A percentile compares a stretch with the other conserved stretches of the same genome.
These are phyloP conservation scores for Odontarrhena argentea DNA, from an alignment of 345 rosid species.

Conservation along the genomic window DNA sequence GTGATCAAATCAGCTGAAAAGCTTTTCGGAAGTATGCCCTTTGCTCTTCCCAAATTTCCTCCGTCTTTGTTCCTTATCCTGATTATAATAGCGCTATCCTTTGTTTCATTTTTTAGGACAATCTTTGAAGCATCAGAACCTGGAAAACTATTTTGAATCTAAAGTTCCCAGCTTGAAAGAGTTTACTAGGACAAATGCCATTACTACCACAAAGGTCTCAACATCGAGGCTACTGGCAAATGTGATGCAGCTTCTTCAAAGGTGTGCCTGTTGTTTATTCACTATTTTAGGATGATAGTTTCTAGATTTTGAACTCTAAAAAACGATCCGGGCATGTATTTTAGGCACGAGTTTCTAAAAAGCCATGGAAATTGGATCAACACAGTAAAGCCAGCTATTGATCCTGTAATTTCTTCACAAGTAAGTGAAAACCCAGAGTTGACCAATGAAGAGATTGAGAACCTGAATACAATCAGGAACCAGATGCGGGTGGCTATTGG, in stretches of 20 bases:
- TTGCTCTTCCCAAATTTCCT: constrained; percentile 12
- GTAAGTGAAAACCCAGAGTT: constrained; percentile 49
- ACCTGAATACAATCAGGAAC: constrained; percentile 63
- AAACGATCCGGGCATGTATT: constrained; percentile 29
- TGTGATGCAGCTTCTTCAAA: constrained; percentile 68
- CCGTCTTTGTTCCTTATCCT: constrained; percentile 21
- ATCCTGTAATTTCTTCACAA: constrained; percentile 55
- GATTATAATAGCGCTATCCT: constrained; percentile 8
- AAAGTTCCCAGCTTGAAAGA: constrained; percentile 89
- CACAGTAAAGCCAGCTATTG: constrained; percentile 67
- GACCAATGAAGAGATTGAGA: constrained; percentile 57
- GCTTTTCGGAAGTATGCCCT: constrained; percentile 84
- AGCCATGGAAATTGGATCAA: constrained; percentile 78
- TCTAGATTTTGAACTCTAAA: constrained; percentile 26
- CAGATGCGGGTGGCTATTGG: constrained; percentile 75
- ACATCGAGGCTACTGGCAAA: constrained; percentile 60
- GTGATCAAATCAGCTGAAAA: constrained; percentile 81
- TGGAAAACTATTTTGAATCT: constrained; percentile 56
- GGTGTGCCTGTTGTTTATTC: constrained; percentile 49
- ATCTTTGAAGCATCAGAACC: constrained; percentile 74
- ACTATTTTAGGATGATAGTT: constrained; percentile 16
- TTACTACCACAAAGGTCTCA: constrained; percentile 53
- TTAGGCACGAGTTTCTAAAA: constrained; percentile 74
- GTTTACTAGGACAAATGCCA: constrained; percentile 50
- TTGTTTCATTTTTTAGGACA: constrained; percentile 57